Conservation (phyloP, 495 filamentous ascomycete species). For the Aspergillus funiculosus region DNA sequence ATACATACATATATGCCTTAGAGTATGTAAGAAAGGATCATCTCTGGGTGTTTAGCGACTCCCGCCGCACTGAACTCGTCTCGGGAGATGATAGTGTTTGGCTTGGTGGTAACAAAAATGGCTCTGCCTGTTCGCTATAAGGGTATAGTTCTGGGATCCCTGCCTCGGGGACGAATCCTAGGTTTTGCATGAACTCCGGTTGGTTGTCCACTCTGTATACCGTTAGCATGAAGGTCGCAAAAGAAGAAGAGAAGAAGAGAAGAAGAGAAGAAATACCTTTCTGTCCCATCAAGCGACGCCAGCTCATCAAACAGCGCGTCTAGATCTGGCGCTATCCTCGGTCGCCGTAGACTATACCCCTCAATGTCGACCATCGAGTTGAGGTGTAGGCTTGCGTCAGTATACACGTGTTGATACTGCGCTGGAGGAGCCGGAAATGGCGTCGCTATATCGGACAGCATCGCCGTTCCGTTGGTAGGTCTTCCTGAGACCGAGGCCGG, state of each 20-base stretch:
- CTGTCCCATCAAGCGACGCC: slow-evolving; percentile 39
- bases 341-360: slow-evolving; percentile 29
- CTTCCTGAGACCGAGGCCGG: slow-evolving; percentile 22
- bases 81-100: slow-evolving; percentile 26
- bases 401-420: slow-evolving; percentile 30
- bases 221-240: not conserved
- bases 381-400: slow-evolving; percentile 28
- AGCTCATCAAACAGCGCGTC: slow-evolving; percentile 42
- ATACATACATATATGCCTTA: no score
- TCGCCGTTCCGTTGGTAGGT: slow-evolving; percentile 18
- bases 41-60: slow-evolving; percentile 23
- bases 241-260: not conserved
- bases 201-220: slow-evolving; percentile 31
- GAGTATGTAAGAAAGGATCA: no score
- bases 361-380: slow-evolving; percentile 32
- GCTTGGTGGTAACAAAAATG: slow-evolving; percentile 32
- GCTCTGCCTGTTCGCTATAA: slow-evolving; percentile 36
- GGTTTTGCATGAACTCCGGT: slow-evolving; percentile 42
- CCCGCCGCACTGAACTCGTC: slow-evolving; percentile 19
- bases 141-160: slow-evolving; percentile 36
- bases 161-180: slow-evolving; percentile 36
- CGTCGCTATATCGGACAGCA: slow-evolving; percentile 25
- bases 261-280: slow-evolving; percentile 25
- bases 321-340: slow-evolving; percentile 39
- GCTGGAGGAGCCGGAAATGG: slow-evolving; percentile 19